These are phyloP conservation scores for Tylopilus intermedius DNA, from an alignment of 768 basidiomycete species.

Conservation along the genomic window DNA sequence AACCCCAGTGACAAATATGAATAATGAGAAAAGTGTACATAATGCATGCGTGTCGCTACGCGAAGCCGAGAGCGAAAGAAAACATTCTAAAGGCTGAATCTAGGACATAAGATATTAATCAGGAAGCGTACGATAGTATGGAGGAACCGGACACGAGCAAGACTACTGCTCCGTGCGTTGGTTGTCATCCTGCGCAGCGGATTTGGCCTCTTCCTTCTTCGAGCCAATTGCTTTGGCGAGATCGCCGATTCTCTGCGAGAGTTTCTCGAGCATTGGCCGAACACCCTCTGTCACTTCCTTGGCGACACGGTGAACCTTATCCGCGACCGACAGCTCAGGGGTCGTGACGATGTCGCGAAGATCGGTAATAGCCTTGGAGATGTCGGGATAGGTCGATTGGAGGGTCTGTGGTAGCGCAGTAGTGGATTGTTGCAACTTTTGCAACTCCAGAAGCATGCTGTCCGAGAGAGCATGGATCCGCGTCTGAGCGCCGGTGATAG, in stretches of 20 bases:
- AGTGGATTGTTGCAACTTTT: slow-evolving; percentile 60
- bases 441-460: slow-evolving; percentile 61
- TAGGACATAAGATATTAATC: slow-evolving; percentile 16
- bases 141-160: background rate
- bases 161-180: slow-evolving; percentile 11
- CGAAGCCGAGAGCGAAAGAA: slow-evolving; percentile 8
- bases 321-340: slow-evolving; percentile 54
- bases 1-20: slow-evolving; percentile 8
- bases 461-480: slow-evolving; percentile 59
- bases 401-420: slow-evolving; percentile 54
- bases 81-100: slow-evolving; percentile 26
- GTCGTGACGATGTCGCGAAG: slow-evolving; percentile 48
- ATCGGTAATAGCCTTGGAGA: slow-evolving; percentile 50
- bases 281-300: slow-evolving; percentile 59
- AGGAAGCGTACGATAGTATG: slow-evolving; percentile 7
- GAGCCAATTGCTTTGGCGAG: slow-evolving; percentile 22
- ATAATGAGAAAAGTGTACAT: slow-evolving; percentile 17
- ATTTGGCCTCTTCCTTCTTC: slow-evolving; percentile 26
- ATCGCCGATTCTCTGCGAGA: slow-evolving; percentile 38
- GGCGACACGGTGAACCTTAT: slow-evolving; percentile 55
- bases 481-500: slow-evolving; percentile 48
- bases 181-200: slow-evolving; percentile 7
- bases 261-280: slow-evolving; percentile 53
- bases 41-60: slow-evolving; percentile 18
- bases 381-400: slow-evolving; percentile 52